These are phyloP conservation scores for Achaetomiella virescens DNA, from an alignment of 495 filamentous ascomycete genomes.

Conservation along the genomic window DNA sequence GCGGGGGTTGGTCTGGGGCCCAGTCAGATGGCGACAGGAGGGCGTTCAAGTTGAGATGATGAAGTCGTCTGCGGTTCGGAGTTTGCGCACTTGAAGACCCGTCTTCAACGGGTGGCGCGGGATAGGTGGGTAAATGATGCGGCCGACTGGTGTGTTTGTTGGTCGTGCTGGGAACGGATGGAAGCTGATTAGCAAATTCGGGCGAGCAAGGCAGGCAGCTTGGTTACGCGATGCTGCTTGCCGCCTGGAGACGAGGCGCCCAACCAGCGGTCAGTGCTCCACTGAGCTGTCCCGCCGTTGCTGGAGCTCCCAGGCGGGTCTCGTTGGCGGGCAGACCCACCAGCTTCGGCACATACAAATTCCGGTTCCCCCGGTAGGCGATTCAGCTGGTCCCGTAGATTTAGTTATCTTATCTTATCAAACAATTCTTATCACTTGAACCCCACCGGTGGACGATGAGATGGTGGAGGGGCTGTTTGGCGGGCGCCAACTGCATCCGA, in stretches of 20 bases:
- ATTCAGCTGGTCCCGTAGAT: neutral
- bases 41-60: neutral
- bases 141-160: slow-evolving; percentile 2
- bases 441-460: slow-evolving; percentile 10
- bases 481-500: slow-evolving; percentile 13
- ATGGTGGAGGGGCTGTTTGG: slow-evolving; percentile 21
- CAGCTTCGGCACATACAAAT: slow-evolving; percentile 9
- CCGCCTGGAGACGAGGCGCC: slow-evolving; percentile 31
- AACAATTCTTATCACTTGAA: neutral
- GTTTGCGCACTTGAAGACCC: neutral
- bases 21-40: neutral
- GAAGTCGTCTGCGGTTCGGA: neutral
- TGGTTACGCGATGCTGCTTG: slow-evolving; percentile 39
- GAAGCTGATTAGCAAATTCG: slow-evolving; percentile 29
- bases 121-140: slow-evolving; percentile 1
- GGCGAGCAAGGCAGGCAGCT: slow-evolving; percentile 22
- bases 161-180: slow-evolving; percentile 8
- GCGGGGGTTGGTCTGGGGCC: slow-evolving; percentile 3
- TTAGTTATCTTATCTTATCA: slow-evolving; percentile 16
- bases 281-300: slow-evolving; percentile 9
- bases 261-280: slow-evolving; percentile 23
- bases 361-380: neutral
- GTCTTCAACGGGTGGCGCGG: neutral
- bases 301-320: neutral
- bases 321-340: neutral